Conservation (phyloP, 2,329 filamentous ascomycete species). For the Talaromyces sp. region DNA sequence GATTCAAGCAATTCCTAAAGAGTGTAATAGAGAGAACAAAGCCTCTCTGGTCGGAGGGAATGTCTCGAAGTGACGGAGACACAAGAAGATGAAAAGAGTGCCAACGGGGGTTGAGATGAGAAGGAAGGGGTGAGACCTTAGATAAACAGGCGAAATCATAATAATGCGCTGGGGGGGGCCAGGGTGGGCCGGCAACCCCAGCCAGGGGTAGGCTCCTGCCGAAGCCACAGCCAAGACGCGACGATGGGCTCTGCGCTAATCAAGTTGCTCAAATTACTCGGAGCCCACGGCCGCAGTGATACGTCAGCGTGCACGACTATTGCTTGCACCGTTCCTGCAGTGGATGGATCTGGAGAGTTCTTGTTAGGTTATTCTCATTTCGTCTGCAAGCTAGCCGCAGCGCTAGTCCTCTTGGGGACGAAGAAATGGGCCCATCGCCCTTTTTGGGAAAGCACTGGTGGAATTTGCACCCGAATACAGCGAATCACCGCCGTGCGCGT, state of each 20-base stretch:
- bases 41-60: conserved; percentile 38
- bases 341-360: not conserved
- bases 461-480: not conserved
- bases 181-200: conserved; percentile 9
- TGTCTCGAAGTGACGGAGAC: conserved; percentile 18
- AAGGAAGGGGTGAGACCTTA: conserved; percentile 18
- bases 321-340: not conserved
- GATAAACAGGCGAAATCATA: conserved; percentile 14
- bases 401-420: not conserved
- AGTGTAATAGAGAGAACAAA: conserved; percentile 34
- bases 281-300: not conserved
- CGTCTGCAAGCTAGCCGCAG: not conserved
- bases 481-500: not conserved
- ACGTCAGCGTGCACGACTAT: not conserved
- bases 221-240: not conserved
- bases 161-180: conserved; percentile 12
- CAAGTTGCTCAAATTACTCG: not conserved
- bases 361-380: not conserved
- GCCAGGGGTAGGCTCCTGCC: conserved; percentile 7
- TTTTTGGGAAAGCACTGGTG: not conserved
- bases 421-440: not conserved
- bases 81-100: conserved; percentile 14
- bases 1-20: conserved; percentile 30
- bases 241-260: not conserved
- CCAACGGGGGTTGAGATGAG: conserved; percentile 18